These are phyloP conservation scores for Amesomyces nigricolor DNA, from an alignment of 2,329 filamentous ascomycete genomes.

Conservation along the genomic window DNA sequence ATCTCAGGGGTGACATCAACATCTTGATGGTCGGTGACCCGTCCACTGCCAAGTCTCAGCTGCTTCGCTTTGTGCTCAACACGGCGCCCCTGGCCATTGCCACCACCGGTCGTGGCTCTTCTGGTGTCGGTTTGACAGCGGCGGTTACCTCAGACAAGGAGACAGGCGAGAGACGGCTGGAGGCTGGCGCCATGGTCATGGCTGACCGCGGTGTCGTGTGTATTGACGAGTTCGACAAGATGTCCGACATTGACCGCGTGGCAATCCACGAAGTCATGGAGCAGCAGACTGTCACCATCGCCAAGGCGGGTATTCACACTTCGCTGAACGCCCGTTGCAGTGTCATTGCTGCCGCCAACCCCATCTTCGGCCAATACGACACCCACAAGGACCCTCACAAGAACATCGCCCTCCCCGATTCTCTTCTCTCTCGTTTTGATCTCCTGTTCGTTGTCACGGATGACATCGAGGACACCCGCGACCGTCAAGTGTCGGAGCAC, in stretches of 20 bases:
- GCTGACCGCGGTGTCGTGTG: conserved; percentile 95
- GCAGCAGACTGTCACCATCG: conserved; percentile 98
- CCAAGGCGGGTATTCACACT: conserved; percentile 96
- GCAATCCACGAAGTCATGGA: conserved; percentile 99
- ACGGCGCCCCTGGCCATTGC: conserved; percentile 95
- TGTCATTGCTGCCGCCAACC: conserved; percentile 93
- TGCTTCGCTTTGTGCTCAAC: conserved; percentile 93
- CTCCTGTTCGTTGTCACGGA: conserved; percentile 95
- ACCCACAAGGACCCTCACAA: conserved; percentile 98
- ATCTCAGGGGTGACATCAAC: conserved; percentile 97
- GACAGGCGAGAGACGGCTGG: conserved; percentile 87
- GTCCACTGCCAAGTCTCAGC: conserved; percentile 96
- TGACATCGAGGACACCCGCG: conserved; percentile 90
- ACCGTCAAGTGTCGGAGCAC: conserved; percentile 90
- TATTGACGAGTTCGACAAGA: conserved; percentile 99
- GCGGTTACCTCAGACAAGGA: conserved; percentile 97
- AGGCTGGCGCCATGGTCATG: conserved; percentile 98
- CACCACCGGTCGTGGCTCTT: conserved; percentile 93
- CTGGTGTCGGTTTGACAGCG: conserved; percentile 93
- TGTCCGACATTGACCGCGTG: conserved; percentile 96
- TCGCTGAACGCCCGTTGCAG: conserved; percentile 95
- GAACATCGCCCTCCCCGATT: conserved; percentile 96
- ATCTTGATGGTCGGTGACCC: conserved; percentile 99
- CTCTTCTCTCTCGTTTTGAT: conserved; percentile 96
- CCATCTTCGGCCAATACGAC: conserved; percentile 97